Base-by-base conservation (phyloP, 306 rosid species). In the Citrullus colocynthis region DNA sequence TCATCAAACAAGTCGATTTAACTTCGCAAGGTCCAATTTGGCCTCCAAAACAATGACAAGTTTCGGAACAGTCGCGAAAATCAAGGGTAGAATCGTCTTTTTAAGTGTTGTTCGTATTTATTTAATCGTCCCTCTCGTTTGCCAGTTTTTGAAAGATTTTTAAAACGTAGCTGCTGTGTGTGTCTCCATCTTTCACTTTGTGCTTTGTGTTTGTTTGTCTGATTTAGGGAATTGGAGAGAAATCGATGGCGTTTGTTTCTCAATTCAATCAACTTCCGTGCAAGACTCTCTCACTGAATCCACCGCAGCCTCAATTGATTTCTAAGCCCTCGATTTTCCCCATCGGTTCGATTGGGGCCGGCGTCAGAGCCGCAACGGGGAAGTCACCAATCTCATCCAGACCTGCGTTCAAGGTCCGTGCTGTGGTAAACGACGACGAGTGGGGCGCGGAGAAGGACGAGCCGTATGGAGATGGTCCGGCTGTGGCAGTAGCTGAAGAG, bases 171-270 rank as follows among this genome's bases (percentile, higher is more conserved):
- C 41, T 4, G 56, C 44, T 39, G 70, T 56, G 55, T 2, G 3
- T 12, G 16, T 15, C 16, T 18, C 12, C 18, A 16, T 52, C 48
- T 18, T 75, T 34, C 48, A 12, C 4, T 75, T 18, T 58, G 37
- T 28, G 28, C 12, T 75, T 18, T 17, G 34, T 58, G 61, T 55
- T 21, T 24, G 12, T 71, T 45, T 34, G 24, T 54, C 63, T 52
- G 32, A 51, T 74, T 52, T 4, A 18, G 30, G 1, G 10, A 74
- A 52, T 0, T 20, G 30, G 34, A 21, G 42, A 60, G 12, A 30
- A 36, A 7, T 4, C 14, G 10, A 92, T 92, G 97, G 92, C 96
- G 9, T 87, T 82, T 17, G 82, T 87, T 45, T 88, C 87, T 36
- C 87, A 86, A 60, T 76, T 88, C 74, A 88, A 55, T 81, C 87